phyloP scores from a whole-genome alignment of 805 yeast genomes.

The Yamadazyma sp. region DNA sequence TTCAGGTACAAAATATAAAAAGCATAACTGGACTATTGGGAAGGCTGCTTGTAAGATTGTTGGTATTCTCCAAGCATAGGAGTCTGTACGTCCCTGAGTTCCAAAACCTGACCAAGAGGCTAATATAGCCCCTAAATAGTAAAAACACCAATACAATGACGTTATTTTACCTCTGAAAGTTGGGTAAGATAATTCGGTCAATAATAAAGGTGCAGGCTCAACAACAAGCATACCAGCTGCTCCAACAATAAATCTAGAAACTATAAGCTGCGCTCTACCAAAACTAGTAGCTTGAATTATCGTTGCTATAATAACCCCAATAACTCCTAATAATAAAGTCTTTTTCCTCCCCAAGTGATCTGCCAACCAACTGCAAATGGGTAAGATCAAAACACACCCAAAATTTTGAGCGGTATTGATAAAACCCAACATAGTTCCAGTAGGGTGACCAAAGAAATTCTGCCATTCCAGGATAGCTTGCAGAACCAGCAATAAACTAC shows the following conservation, averaged over 20 bases:
- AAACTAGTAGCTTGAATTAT: slow-evolving; percentile 28
- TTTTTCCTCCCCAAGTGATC: slow-evolving; percentile 41
- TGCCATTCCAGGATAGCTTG: slow-evolving; percentile 42
- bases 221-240: slow-evolving; percentile 38
- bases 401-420: slow-evolving; percentile 22
- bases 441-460: slow-evolving; percentile 34
- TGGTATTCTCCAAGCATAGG: slow-evolving; percentile 47
- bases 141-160: slow-evolving; percentile 46
- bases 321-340: slow-evolving; percentile 20
- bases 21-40: slow-evolving; percentile 39
- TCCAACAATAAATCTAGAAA: slow-evolving; percentile 45
- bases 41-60: slow-evolving; percentile 48
- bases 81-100: slow-evolving; percentile 19
- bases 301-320: slow-evolving; percentile 25
- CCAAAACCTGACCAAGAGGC: slow-evolving; percentile 30
- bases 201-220: slow-evolving; percentile 43
- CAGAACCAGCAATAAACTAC: slow-evolving; percentile 44
- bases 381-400: slow-evolving; percentile 31
- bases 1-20: slow-evolving; percentile 44
- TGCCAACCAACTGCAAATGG: slow-evolving; percentile 20
- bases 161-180: slow-evolving; percentile 23
- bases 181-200: slow-evolving; percentile 50
- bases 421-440: slow-evolving; percentile 37
- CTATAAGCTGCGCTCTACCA: slow-evolving; percentile 31
- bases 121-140: slow-evolving; percentile 38